Evolutionary conservation across 2,329 filamentous ascomycete species (phyloP), one percentile per base, ranked within the genome.

Genomic region (Tolypocladium paradoxum): DNA sequence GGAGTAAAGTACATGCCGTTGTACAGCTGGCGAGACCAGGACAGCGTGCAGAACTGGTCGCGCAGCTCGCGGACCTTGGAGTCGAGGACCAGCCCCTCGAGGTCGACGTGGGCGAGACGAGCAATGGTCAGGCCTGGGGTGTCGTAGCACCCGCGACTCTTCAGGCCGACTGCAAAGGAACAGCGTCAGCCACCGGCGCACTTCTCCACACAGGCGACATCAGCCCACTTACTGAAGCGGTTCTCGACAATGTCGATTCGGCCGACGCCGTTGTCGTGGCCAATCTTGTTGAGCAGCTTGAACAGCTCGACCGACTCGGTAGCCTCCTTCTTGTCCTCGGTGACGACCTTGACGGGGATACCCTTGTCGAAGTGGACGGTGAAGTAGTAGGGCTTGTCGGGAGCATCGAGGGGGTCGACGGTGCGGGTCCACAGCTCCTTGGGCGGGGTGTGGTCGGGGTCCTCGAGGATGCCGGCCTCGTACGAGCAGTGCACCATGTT

Each of bases 381-480:
- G 70, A 88, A 81, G 65, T 85, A 77, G 60, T 79, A 76, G 18
- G 84, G 82, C 62, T 78, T 70, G 61, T 87, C 76, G 50, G 85
- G 83, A 1, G 83, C 83, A 55, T 78, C 74, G 55, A 76, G 69
- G n/a, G 84, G 83, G 62, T 83, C 80, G 55, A 71, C 82, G 50
- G 54, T 56, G 24, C 51, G 49, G 27, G 49, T 53, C 53, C 86
- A 90, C 79, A 90, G 84, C 62, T 88, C 81, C 60, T 80, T 74
- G 27, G 85, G 84, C 40, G 85, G 79, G 55, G 79, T 78, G 55
- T 74, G 69, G 60, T 74, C 63, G 16, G 73, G 70, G 53, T 77
- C 75, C 68, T 85, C 83, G 55, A 89, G 77, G 57, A 57, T 48
- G 65, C 88, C 88, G 50, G 84, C 84, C 75, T 95, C 89, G 70